Evolutionary conservation across 176 grass and related monocot genomes (phyloP), one percentile per base, ranked within the genome.

Genomic region (Bolboschoenus planiculmis): DNA sequence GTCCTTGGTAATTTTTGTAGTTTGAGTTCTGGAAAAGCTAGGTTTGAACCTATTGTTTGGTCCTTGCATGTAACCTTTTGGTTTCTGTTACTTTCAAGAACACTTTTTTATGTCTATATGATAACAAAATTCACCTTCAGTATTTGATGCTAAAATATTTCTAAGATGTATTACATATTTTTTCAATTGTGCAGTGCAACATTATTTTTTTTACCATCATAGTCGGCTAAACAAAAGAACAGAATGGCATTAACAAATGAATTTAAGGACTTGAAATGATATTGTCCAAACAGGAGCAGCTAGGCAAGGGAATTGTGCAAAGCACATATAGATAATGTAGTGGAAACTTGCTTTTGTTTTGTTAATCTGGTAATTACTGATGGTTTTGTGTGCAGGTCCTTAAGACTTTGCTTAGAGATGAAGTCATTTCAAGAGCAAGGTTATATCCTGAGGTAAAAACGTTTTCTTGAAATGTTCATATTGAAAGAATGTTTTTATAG

Each of bases 321-420:
- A 50, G 42, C 24, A 31, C 23, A 39, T 75, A 48, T 75, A 15
- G 62, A 14, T 66, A 35, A 36, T 75, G 15, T 2, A 29, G 5
- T 48, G 23, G 40, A 26, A 47, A 8, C 42, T 86, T 35, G 3
- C n/a, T 74, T 78, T 34, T 43, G 40, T 61, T 53, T 70, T 55
- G 20, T 86, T 53, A 2, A 46, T 81, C 0, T 79, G 33, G 59
- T 37, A 30, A 39, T 62, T 83, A 46, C 62, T 33, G 34, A 7
- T 23, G 14, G 46, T 59, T 33, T 81, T 79, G 20, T 86, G 36
- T 85, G 31, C 72, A 97, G 95, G 95, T 98, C 56, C 81, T 98
- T 61, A 90, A 83, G 79, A 91, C 64, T n/a, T 93, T 98, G 73
- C 84, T 95, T 62, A 90, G 71, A 31, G 95, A 98, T 78, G 92